These are phyloP conservation scores for Vigna mungo DNA, from an alignment of 306 rosid species.

Conservation along the genomic window DNA sequence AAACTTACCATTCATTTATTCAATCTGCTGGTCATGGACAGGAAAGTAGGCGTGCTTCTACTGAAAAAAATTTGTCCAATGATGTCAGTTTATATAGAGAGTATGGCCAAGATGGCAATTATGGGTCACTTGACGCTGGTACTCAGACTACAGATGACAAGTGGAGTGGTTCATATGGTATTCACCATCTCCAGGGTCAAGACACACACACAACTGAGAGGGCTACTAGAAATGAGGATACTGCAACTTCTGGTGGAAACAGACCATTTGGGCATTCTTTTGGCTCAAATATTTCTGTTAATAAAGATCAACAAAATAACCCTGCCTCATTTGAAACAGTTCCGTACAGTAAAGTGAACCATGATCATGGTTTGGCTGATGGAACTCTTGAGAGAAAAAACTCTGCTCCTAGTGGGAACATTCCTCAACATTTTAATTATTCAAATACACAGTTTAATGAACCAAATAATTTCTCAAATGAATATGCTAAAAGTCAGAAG, in stretches of 20 bases:
- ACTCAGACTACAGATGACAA: constrained; percentile 55
- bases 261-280: constrained; percentile 55
- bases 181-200: constrained; percentile 52
- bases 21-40: constrained; percentile 48
- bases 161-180: constrained; percentile 57
- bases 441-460: constrained; percentile 53
- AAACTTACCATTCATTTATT: constrained; percentile 57
- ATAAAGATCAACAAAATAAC: constrained; percentile 57
- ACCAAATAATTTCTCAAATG: constrained; percentile 51
- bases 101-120: constrained; percentile 49
- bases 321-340: constrained; percentile 57
- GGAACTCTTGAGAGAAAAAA: constrained; percentile 54
- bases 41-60: constrained; percentile 55
- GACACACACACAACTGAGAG: constrained; percentile 47
- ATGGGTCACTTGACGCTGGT: constrained; percentile 50
- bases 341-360: constrained; percentile 59
- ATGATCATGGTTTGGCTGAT: constrained; percentile 54
- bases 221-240: constrained; percentile 42
- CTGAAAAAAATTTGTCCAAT: constrained; percentile 42
- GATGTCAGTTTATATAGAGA: constrained; percentile 48
- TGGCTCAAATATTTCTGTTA: constrained; percentile 48
- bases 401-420: constrained; percentile 54
- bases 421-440: constrained; percentile 62
- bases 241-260: constrained; percentile 49
- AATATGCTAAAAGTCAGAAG: constrained; percentile 58